Conservation (phyloP, 192 early-diverging fungal genomes). For the Coemansia sp. region DNA sequence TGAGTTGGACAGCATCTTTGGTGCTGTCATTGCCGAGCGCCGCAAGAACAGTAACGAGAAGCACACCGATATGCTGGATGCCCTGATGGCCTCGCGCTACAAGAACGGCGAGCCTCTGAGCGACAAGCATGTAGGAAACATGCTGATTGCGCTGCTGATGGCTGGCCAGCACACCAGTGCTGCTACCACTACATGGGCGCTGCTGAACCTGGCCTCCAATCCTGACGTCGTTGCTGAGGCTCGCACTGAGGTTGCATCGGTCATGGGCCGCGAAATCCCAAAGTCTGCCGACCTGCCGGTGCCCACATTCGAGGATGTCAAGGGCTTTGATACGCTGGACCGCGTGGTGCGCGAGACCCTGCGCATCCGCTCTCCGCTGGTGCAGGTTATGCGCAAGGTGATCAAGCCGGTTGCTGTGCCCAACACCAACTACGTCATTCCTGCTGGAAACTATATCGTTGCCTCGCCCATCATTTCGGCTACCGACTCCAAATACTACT, state of each 20-base stretch:
- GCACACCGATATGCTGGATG: slow-evolving; percentile 76
- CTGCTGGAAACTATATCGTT: slow-evolving; percentile 84
- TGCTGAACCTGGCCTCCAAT: slow-evolving; percentile 78
- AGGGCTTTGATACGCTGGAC: slow-evolving; percentile 73
- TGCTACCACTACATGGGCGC: slow-evolving; percentile 88
- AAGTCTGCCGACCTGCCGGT: slow-evolving; percentile 35
- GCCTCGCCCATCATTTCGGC: slow-evolving; percentile 79
- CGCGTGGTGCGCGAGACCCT: slow-evolving; percentile 86
- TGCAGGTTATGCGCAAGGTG: slow-evolving; percentile 92
- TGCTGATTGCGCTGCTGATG: slow-evolving; percentile 97
- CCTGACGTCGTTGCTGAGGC: slow-evolving; percentile 69
- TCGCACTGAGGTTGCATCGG: slow-evolving; percentile 68
- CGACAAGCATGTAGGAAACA: slow-evolving; percentile 83
- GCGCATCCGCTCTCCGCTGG: slow-evolving; percentile 90
- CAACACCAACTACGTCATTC: slow-evolving; percentile 82
- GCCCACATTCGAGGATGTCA: slow-evolving; percentile 69
- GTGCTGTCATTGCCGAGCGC: slow-evolving; percentile 77
- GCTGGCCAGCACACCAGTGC: slow-evolving; percentile 97
- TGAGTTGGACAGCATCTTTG: slow-evolving; percentile 79
- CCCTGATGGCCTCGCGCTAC: slow-evolving; percentile 82
- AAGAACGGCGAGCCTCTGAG: slow-evolving; percentile 82
- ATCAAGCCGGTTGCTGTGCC: slow-evolving; percentile 64
- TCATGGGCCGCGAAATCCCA: slow-evolving; percentile 52
- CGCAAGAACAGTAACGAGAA: slow-evolving; percentile 56
- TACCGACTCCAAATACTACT: slow-evolving; percentile 75